A percentile compares a stretch with the other conserved stretches of the same genome.
Evolutionary conservation across 495 filamentous ascomycete species (phyloP).

Genomic region (Paragyromitra xinjiangensis): DNA sequence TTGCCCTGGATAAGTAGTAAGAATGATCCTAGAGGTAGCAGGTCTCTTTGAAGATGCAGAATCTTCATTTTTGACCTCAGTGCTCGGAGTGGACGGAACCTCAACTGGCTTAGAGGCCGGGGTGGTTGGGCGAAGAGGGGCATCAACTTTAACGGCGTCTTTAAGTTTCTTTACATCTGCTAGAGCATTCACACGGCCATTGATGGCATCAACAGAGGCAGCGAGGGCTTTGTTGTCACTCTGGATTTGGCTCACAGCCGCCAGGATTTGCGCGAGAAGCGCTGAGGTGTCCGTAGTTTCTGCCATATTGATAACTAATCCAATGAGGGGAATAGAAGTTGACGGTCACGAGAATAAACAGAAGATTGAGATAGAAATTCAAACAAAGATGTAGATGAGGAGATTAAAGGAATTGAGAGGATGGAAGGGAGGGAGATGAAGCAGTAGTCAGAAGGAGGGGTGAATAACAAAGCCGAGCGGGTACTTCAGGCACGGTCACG

Average conservation of each 20-base stretch:
- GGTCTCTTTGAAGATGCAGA: slow-evolving; percentile 34
- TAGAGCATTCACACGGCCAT: slow-evolving; percentile 71
- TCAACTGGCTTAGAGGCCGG: slow-evolving; percentile 33
- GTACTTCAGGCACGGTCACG: slow-evolving; percentile 42
- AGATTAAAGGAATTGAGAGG: neutral
- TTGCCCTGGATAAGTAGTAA: slow-evolving; percentile 89
- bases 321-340: slow-evolving; percentile 16
- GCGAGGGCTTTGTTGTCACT: slow-evolving; percentile 68
- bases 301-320: slow-evolving; percentile 34
- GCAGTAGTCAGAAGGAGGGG: slow-evolving; percentile 37
- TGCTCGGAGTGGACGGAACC: slow-evolving; percentile 44
- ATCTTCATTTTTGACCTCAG: slow-evolving; percentile 42
- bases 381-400: slow-evolving; percentile 3
- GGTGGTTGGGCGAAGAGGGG: slow-evolving; percentile 29
- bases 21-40: slow-evolving; percentile 71
- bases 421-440: neutral
- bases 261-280: slow-evolving; percentile 65
- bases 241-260: slow-evolving; percentile 64
- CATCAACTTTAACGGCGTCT: slow-evolving; percentile 59
- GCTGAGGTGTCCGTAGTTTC: slow-evolving; percentile 40
- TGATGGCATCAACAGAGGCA: slow-evolving; percentile 70
- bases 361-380: slow-evolving; percentile 12
- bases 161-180: slow-evolving; percentile 66
- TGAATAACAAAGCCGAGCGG: slow-evolving; percentile 52
- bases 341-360: slow-evolving; percentile 21